Conservation (phyloP, 208 protist genomes). For the Crithidia expoeki region DNA sequence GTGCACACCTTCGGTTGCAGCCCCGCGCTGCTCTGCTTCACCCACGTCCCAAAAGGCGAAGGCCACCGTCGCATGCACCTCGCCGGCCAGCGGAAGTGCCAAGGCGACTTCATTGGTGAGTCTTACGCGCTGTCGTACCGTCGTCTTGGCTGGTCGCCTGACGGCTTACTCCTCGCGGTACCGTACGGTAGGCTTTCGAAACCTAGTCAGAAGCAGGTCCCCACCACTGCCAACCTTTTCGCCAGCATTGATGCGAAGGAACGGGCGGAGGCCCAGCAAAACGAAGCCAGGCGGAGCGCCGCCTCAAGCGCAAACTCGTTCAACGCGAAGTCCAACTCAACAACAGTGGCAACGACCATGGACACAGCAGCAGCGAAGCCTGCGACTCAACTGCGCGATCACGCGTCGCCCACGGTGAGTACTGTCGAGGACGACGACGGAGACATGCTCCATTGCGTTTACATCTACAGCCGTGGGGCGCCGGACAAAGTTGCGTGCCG, state of each 20-base stretch:
- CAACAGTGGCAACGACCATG: not conserved
- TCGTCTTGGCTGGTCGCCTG: conserved; percentile 80
- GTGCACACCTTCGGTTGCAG: conserved; percentile 71
- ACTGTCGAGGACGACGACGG: conserved; percentile 31
- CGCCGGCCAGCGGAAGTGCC: conserved; percentile 56
- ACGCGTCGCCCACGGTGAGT: not conserved
- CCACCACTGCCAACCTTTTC: conserved; percentile 29
- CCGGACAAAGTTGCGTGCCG: conserved; percentile 63
- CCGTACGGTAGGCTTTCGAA: conserved; percentile 74
- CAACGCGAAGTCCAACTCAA: not conserved
- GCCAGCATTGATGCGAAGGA: conserved; percentile 40
- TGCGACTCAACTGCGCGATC: not conserved
- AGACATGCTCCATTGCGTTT: conserved; percentile 81
- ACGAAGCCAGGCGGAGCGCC: not conserved
- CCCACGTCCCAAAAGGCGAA: conserved; percentile 43
- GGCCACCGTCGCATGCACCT: conserved; percentile 49
- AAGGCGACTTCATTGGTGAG: conserved; percentile 79
- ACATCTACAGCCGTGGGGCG: conserved; percentile 74
- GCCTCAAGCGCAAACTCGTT: not conserved
- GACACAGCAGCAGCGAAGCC: not conserved
- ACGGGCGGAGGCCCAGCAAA: conserved; percentile 21
- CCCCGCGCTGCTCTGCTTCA: conserved; percentile 77
- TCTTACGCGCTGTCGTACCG: conserved; percentile 77
- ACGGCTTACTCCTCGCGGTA: conserved; percentile 75
- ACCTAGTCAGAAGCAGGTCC: conserved; percentile 1